Percentiles rank a stretch among this genome's conserved stretches.
Evolutionary conservation across 2,329 filamentous ascomycete species (phyloP).

Genomic region (Colletotrichum truncatum): DNA sequence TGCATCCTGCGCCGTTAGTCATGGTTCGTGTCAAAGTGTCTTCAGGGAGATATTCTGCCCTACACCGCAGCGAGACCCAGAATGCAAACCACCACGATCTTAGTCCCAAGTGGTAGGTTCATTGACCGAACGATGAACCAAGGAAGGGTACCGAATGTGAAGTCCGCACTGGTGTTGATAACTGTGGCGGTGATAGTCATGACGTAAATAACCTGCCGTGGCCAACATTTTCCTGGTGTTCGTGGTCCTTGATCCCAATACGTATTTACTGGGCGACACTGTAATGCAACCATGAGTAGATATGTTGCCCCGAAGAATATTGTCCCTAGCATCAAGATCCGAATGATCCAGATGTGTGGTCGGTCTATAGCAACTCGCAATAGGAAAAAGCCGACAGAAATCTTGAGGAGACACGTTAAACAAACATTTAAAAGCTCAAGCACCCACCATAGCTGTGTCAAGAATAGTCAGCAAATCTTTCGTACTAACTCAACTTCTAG

Average conservation of each 20-base stretch:
- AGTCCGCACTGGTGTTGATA: constrained; percentile 48
- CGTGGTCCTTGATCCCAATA: constrained; percentile 45
- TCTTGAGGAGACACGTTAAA: constrained; percentile 41
- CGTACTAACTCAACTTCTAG: too few relatives aligned
- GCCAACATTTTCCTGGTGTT: constrained; percentile 40
- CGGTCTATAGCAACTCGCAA: constrained; percentile 48
- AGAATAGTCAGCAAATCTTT: background rate
- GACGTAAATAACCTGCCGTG: constrained; percentile 35
- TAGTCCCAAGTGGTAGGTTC: constrained; percentile 48
- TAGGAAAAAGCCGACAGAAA: constrained; percentile 52
- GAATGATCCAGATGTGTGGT: constrained; percentile 45
- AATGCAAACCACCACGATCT: constrained; percentile 44
- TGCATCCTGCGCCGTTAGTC: background rate
- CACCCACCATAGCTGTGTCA: constrained; percentile 44
- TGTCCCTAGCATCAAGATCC: constrained; percentile 43
- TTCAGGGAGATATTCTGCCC: background rate
- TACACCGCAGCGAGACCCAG: constrained; percentile 43
- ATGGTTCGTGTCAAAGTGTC: background rate
- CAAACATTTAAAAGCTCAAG: constrained; percentile 52
- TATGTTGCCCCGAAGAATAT: constrained; percentile 47
- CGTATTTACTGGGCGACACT: constrained; percentile 47
- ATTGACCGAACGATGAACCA: constrained; percentile 49
- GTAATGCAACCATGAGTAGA: constrained; percentile 51
- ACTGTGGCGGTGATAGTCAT: constrained; percentile 48
- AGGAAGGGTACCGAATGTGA: constrained; percentile 48